Evolutionary conservation across 2,329 filamentous ascomycete species (phyloP).

Genomic region (Neonectria magnoliae): DNA sequence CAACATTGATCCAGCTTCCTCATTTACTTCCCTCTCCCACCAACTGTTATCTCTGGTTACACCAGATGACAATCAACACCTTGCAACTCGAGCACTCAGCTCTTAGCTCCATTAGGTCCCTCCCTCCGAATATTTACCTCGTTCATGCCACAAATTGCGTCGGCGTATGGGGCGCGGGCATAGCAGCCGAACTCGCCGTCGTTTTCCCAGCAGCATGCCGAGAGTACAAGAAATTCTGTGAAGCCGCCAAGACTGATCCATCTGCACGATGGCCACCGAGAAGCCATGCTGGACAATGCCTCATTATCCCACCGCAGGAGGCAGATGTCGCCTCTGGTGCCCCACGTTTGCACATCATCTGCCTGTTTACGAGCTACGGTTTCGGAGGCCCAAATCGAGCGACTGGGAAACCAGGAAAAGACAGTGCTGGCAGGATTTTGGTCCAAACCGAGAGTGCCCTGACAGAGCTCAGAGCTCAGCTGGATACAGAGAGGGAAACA

Average conservation of each 20-base stretch:
- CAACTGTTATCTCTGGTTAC: too few species aligned
- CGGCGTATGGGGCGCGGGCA: conserved; percentile 44
- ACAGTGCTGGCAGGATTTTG: conserved; percentile 23
- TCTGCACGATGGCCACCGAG: conserved; percentile 28
- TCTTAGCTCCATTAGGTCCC: conserved; percentile 26
- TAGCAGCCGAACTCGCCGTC: conserved; percentile 40
- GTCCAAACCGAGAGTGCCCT: conserved; percentile 29
- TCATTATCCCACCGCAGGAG: conserved; percentile 43
- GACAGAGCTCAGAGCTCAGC: conserved; percentile 18
- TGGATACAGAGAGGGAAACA: background rate
- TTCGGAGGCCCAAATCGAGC: conserved; percentile 26
- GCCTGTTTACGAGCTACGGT: conserved; percentile 34
- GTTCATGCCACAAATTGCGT: conserved; percentile 47
- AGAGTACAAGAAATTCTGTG: conserved; percentile 40
- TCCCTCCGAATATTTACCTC: conserved; percentile 35
- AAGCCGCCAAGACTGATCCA: conserved; percentile 24
- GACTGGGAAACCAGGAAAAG: conserved; percentile 31
- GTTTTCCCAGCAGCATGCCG: conserved; percentile 41
- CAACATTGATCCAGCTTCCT: too few species aligned
- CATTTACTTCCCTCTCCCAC: too few species aligned
- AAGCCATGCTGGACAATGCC: conserved; percentile 40
- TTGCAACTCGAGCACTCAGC: conserved; percentile 26
- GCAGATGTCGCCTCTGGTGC: conserved; percentile 34
- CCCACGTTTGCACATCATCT: conserved; percentile 32
- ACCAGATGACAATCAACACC: background rate